Evolutionary conservation across 805 yeast genomes (phyloP).

Genomic region (Scheffersomyces spartinae): DNA sequence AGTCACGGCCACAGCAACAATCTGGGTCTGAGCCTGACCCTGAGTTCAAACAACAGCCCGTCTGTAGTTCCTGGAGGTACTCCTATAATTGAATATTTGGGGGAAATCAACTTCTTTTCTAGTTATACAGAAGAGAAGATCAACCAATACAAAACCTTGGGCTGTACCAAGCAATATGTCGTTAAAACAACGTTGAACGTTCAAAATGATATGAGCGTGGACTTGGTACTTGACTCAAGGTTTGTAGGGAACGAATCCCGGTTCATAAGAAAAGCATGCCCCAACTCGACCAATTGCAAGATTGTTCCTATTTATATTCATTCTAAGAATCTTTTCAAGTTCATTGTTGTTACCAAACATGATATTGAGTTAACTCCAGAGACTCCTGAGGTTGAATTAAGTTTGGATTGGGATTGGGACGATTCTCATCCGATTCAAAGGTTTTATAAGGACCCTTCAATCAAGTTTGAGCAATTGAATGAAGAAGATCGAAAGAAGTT

Average conservation of each 20-base stretch:
- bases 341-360: conserved; percentile 44
- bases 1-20: no score
- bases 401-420: conserved; percentile 89
- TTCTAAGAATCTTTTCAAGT: conserved; percentile 31
- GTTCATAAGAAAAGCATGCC: conserved; percentile 65
- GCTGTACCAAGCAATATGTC: conserved; percentile 41
- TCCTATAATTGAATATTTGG: conserved; percentile 51
- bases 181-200: conserved; percentile 10
- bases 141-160: conserved; percentile 73
- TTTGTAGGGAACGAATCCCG: conserved; percentile 65
- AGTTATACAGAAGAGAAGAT: conserved; percentile 52
- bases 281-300: conserved; percentile 53
- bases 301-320: conserved; percentile 37
- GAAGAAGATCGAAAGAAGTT: conserved; percentile 43
- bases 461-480: conserved; percentile 41
- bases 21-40: no score
- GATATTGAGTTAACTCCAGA: conserved; percentile 30
- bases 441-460: conserved; percentile 30
- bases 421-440: conserved; percentile 57
- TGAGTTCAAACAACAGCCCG: conserved; percentile 15
- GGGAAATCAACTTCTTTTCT: conserved; percentile 58
- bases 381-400: conserved; percentile 54
- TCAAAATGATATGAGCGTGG: conserved; percentile 20
- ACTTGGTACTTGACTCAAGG: conserved; percentile 70
- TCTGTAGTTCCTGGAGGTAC: conserved; percentile 32